Evolutionary conservation across 2,329 filamentous ascomycete genomes (phyloP).

Genomic region (Paraphaeosphaeria sporulosa): DNA sequence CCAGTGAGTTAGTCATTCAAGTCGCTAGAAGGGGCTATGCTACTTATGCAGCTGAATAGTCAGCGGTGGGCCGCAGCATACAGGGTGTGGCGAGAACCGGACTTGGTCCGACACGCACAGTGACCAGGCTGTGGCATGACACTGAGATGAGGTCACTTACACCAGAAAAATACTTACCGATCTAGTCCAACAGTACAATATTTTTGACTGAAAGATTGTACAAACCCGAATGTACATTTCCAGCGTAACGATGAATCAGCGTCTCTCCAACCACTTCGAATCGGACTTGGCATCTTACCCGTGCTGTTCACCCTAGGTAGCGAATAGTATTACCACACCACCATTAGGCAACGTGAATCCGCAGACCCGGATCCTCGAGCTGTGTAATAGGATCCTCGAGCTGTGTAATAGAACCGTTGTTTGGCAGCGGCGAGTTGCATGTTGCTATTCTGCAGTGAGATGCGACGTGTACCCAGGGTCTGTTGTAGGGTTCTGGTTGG

Average conservation of each 20-base stretch:
- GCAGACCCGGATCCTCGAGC: background rate
- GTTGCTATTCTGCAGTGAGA: background rate
- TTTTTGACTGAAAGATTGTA: background rate
- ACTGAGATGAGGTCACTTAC: background rate
- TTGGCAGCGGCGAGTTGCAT: constrained; percentile 1
- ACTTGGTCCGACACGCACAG: background rate
- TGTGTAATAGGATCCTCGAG: background rate
- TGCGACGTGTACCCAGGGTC: background rate
- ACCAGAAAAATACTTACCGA: background rate
- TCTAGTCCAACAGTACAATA: background rate
- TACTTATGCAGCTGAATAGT: background rate
- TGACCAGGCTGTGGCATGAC: background rate
- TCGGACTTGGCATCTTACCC: background rate
- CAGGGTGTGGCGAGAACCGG: background rate
- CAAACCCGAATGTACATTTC: background rate
- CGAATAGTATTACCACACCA: background rate
- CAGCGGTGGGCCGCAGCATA: background rate
- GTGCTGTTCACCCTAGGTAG: background rate
- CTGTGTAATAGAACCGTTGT: constrained; percentile 2
- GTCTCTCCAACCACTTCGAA: background rate
- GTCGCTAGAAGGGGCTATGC: background rate
- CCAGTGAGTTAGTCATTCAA: background rate
- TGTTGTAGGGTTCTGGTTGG: constrained; percentile 3
- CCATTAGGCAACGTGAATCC: background rate
- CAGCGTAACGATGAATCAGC: background rate